A percentile compares a stretch with the other conserved stretches of the same genome.
Conservation (phyloP, 2,329 filamentous ascomycete genomes). For the Rhexocercosporidium sp. region DNA sequence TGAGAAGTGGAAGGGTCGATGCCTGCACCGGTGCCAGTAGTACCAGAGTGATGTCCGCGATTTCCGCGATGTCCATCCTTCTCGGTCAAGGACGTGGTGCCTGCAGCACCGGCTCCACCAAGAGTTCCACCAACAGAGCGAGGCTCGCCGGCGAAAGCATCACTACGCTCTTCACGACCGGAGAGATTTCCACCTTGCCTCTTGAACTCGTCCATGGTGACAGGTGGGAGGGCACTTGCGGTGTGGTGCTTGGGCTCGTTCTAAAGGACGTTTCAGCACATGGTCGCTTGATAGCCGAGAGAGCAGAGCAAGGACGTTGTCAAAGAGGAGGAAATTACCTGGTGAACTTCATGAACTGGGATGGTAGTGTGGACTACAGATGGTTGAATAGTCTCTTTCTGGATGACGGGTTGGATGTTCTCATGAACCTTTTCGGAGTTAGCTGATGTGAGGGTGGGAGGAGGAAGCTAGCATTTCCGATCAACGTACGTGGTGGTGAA, state of each 20-base stretch:
- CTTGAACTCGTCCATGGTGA: slow-evolving; percentile 68
- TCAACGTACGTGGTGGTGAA: slow-evolving; percentile 58
- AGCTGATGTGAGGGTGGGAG: neutral
- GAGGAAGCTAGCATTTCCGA: neutral
- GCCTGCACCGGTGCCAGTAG: slow-evolving; percentile 5
- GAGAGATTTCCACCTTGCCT: slow-evolving; percentile 57
- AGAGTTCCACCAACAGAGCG: slow-evolving; percentile 48
- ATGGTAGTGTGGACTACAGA: slow-evolving; percentile 73
- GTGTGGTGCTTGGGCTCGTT: slow-evolving; percentile 69
- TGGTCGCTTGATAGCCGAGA: neutral
- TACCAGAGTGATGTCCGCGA: no score
- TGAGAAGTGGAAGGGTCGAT: slow-evolving; percentile 22
- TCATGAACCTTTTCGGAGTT: slow-evolving; percentile 42
- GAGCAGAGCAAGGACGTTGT: no score
- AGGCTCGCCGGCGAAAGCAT: slow-evolving; percentile 67
- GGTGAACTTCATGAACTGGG: slow-evolving; percentile 74
- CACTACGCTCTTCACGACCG: slow-evolving; percentile 60
- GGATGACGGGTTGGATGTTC: slow-evolving; percentile 69
- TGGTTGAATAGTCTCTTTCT: slow-evolving; percentile 72
- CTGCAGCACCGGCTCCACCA: slow-evolving; percentile 36
- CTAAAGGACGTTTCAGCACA: slow-evolving; percentile 40
- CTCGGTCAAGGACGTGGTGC: slow-evolving; percentile 39
- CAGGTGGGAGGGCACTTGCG: slow-evolving; percentile 65
- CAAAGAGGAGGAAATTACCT: neutral
- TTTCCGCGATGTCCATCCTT: slow-evolving; percentile 19